phyloP scores from a whole-genome alignment of 345 rosid genomes.

The Gossypium raimondii region DNA sequence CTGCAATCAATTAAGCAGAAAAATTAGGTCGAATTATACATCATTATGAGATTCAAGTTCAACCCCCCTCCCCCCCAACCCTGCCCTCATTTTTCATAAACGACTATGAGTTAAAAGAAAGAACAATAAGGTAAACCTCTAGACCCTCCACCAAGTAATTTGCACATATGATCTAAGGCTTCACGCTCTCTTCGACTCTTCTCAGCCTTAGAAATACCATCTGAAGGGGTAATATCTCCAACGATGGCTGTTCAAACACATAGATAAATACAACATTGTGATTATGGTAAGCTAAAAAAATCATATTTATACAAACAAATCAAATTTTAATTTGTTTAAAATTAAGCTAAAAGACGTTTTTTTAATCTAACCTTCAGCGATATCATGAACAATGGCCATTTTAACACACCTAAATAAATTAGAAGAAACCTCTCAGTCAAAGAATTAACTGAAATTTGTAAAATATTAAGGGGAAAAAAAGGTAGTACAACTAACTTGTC shows the following conservation, averaged over 20 bases:
- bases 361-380: slow-evolving; percentile 67
- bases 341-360: background rate
- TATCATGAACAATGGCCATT: slow-evolving; percentile 94
- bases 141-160: slow-evolving; percentile 74
- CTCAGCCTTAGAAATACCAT: slow-evolving; percentile 85
- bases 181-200: slow-evolving; percentile 77
- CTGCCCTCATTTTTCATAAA: background rate
- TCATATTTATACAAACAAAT: background rate
- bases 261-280: background rate
- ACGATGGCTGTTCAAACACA: slow-evolving; percentile 66
- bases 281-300: background rate
- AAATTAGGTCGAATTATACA: background rate
- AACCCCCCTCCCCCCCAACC: background rate
- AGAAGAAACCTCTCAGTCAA: background rate
- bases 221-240: slow-evolving; percentile 87
- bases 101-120: background rate
- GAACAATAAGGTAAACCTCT: slow-evolving; percentile 43
- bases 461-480: background rate
- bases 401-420: slow-evolving; percentile 74
- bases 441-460: background rate
- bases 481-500: slow-evolving; percentile 50
- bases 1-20: slow-evolving; percentile 33
- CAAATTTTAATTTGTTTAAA: background rate
- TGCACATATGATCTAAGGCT: slow-evolving; percentile 90
- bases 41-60: background rate